Percentiles rank a stretch among this genome's conserved stretches.
These are phyloP conservation scores for Mallotus repandus DNA, from an alignment of 441 rosid species.

Conservation along the genomic window DNA sequence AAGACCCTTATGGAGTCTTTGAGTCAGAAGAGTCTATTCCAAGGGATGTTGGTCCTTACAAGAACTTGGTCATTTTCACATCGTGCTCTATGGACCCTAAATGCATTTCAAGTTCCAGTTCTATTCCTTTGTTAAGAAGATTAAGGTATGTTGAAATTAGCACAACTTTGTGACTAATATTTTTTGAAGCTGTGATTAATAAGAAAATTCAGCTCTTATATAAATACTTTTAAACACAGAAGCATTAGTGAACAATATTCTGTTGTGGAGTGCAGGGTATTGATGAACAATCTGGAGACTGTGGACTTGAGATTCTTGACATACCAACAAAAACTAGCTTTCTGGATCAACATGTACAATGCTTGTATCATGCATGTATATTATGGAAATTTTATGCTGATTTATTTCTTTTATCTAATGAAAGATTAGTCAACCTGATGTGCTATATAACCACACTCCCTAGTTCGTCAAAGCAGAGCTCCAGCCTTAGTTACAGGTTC, in stretches of 20 bases:
- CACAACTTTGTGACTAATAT: neutral
- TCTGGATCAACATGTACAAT: slow-evolving; percentile 98
- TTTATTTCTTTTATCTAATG: neutral
- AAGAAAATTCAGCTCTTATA: too few relatives aligned
- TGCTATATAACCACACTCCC: neutral
- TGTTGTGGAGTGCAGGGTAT: slow-evolving; percentile 44
- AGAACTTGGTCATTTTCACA: slow-evolving; percentile 81
- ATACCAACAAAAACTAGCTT: slow-evolving; percentile 78
- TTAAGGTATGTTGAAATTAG: slow-evolving; percentile 46
- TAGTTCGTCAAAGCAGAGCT: neutral
- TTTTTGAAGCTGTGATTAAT: too few relatives aligned
- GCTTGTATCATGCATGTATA: slow-evolving; percentile 97
- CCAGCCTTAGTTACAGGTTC: neutral
- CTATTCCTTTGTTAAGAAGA: slow-evolving; percentile 63
- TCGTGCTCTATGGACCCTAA: slow-evolving; percentile 73
- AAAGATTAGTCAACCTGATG: neutral
- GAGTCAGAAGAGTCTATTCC: slow-evolving; percentile 70
- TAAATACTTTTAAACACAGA: neutral
- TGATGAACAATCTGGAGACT: slow-evolving; percentile 67
- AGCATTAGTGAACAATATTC: neutral
- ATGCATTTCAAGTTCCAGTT: slow-evolving; percentile 78
- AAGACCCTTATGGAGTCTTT: slow-evolving; percentile 84
- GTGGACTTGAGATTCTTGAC: slow-evolving; percentile 65
- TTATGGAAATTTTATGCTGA: slow-evolving; percentile 15
- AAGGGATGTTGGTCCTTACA: slow-evolving; percentile 85